Base-by-base conservation (phyloP, 805 yeast species). In the Saccharomycopsis guyanensis region DNA sequence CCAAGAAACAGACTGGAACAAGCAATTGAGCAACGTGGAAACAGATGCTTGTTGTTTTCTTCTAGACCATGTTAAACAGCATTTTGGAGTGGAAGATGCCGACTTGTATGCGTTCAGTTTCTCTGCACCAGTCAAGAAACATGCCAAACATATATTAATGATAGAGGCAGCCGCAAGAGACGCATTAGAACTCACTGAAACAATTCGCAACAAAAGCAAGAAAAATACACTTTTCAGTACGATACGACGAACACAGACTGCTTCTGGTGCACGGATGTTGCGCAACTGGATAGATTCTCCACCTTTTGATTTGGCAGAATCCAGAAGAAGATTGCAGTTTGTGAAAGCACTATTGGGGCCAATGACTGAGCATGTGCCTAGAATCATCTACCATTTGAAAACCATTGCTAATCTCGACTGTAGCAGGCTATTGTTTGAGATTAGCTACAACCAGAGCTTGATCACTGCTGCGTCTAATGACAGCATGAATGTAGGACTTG, bases 201-300 rank as follows among this genome's bases (percentile, higher is more conserved):
- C 86, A 0, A 72, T 78, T 4, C 63, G 85, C 47, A 73, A 75
- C 7, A 71, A 73, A 12, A 71, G 76, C 13, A 66, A 62, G n/a
- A 71, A 70, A 5, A 95, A 95, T 0, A 80, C 95, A 0, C 61
- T 91, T 19, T 66, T 86, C 3, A 74, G 77, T n/a, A 72, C 83
- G 0, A 73, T 93, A 2, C 75, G 77, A 48, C 66, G 82, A 43
- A 91, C 97, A 0, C 76, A 75, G 2, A 87, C 97, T 0, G 71
- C 81, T 1, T 79, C 93, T 0, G 97, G 97, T 0, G 67, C 95
- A 0, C 66, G 97, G 36, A 57, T 84, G n/a, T 64, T 93, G 10
- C 74, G 81, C 5, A 79, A 80, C 43, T 87, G 97, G 96, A 64
- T 91, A 3, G 71, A 85, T 22, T 78, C 86, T 1, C 98, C 98